Conservation (phyloP, 805 yeast species). For the Blastobotrys robertii region DNA sequence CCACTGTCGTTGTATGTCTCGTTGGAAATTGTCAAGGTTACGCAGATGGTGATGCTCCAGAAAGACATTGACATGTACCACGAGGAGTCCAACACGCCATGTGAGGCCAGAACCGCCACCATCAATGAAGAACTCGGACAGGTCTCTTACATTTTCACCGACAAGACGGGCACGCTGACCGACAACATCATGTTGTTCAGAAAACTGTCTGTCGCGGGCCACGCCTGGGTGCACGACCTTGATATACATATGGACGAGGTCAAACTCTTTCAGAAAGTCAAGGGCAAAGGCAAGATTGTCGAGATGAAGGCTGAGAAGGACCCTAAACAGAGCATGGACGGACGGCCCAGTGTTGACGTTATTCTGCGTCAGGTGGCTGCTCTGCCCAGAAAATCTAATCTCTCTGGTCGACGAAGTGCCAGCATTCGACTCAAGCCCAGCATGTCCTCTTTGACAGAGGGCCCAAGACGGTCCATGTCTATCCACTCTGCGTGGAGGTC, state of each 20-base stretch:
- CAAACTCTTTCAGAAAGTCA: conserved; percentile 3
- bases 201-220: conserved; percentile 78
- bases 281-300: not conserved
- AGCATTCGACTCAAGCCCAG: conserved; percentile 2
- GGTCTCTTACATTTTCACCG: conserved; percentile 88
- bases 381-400: conserved; percentile 15
- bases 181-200: conserved; percentile 91
- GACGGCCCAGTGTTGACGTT: conserved; percentile 15
- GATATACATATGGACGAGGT: conserved; percentile 34
- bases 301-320: not conserved
- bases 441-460: conserved; percentile 2
- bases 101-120: conserved; percentile 91
- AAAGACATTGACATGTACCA: conserved; percentile 95
- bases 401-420: conserved; percentile 4
- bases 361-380: conserved; percentile 18
- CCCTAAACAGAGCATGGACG: not conserved
- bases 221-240: conserved; percentile 78
- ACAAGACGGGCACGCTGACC: conserved; percentile 94
- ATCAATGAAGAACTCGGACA: conserved; percentile 95
- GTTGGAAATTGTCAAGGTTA: conserved; percentile 87
- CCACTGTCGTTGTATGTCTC: conserved; percentile 93
- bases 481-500: conserved; percentile 33
- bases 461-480: conserved; percentile 4
- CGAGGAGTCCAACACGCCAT: conserved; percentile 72
- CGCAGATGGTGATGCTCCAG: conserved; percentile 73